Conservation (phyloP, 1,284 basidiomycete species). For the Rhodotorula glutinis region DNA sequence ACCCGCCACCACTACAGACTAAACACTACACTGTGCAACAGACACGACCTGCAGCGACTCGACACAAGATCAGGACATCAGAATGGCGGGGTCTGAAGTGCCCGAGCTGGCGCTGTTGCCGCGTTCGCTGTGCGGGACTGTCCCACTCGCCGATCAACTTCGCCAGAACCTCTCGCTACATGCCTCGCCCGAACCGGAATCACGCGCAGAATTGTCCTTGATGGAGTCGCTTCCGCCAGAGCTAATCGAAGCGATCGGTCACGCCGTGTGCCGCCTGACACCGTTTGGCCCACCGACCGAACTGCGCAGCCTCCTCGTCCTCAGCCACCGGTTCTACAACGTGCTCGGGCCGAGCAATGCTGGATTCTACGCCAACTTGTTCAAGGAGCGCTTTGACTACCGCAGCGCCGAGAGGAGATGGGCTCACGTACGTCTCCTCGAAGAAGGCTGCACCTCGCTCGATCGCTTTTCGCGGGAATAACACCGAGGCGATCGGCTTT, state of each 20-base stretch:
- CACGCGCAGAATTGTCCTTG: background rate
- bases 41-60: too few relatives aligned
- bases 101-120: background rate
- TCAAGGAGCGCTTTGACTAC: conserved; percentile 50
- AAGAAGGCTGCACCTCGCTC: too few relatives aligned
- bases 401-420: conserved; percentile 43
- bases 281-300: conserved; percentile 22
- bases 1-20: too few relatives aligned
- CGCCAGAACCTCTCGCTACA: conserved; percentile 1
- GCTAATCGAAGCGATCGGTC: conserved; percentile 46
- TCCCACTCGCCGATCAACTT: background rate
- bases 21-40: too few relatives aligned
- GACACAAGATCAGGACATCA: too few relatives aligned
- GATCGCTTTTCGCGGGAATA: too few relatives aligned
- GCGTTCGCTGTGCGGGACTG: background rate
- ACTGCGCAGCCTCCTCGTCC: conserved; percentile 22
- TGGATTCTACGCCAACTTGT: conserved; percentile 50
- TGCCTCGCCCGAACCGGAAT: conserved; percentile 1
- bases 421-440: conserved; percentile 35
- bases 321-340: conserved; percentile 43
- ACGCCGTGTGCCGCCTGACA: conserved; percentile 35
- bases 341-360: conserved; percentile 49
- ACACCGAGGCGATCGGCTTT: too few relatives aligned
- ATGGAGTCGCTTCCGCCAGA: conserved; percentile 35
- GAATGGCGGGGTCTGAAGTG: too few relatives aligned